A percentile compares a stretch with the other conserved stretches of the same genome.
Conservation (phyloP, 495 filamentous ascomycete species). For the Neurospora sp. region DNA sequence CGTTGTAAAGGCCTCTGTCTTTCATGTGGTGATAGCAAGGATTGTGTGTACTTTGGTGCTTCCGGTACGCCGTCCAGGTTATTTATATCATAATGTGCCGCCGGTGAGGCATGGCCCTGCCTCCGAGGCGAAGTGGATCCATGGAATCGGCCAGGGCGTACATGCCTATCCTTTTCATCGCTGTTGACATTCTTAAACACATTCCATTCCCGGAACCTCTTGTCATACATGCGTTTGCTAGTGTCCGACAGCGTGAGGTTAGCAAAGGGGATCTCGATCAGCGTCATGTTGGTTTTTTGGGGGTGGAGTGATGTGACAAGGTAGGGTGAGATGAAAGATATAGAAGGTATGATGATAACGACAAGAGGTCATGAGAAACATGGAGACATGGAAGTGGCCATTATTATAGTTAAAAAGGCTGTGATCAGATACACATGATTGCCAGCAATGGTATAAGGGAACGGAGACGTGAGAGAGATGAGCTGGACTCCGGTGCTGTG, state of each 20-base stretch:
- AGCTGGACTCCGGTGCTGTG: neutral
- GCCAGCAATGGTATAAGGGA: neutral
- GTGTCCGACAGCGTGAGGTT: neutral
- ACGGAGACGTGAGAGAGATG: neutral
- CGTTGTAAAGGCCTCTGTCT: neutral
- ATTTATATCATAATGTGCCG: slow-evolving; percentile 9
- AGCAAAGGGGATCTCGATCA: slow-evolving; percentile 13
- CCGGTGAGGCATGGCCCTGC: slow-evolving; percentile 3
- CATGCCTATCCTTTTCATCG: slow-evolving; percentile 12
- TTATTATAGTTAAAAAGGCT: neutral
- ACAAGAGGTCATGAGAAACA: neutral
- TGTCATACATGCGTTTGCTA: slow-evolving; percentile 30
- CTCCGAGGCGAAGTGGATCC: slow-evolving; percentile 4
- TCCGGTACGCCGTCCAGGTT: slow-evolving; percentile 14
- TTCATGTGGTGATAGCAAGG: neutral
- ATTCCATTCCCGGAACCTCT: slow-evolving; percentile 25
- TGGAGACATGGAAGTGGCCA: neutral
- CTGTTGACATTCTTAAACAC: slow-evolving; percentile 27
- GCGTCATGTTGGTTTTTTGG: slow-evolving; percentile 9
- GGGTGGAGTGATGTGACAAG: neutral
- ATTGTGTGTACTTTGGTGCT: neutral
- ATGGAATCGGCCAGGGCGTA: neutral
- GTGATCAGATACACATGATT: neutral
- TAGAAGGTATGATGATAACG: neutral
- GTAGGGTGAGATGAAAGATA: neutral